Base-by-base conservation (phyloP, 2,329 filamentous ascomycete species). In the Cladosporium phlei region DNA sequence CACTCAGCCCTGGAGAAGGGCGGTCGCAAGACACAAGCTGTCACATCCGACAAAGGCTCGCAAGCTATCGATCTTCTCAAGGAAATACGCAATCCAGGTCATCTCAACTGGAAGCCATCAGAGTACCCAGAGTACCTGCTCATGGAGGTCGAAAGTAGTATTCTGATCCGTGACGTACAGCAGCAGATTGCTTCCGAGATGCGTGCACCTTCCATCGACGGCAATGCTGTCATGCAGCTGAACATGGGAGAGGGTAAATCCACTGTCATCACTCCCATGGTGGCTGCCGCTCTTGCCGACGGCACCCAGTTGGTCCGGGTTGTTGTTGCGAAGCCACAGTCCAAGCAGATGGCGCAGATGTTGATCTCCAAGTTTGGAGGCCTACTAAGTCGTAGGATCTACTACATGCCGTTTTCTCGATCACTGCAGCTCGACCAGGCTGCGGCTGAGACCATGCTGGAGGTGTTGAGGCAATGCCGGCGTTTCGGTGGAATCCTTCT, bases 191-290 rank as follows among this genome's bases (percentile, higher is more conserved):
- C 83, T 0, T 53, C 66, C 2, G 77, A 79, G 0, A 86, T 78
- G 14, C 79, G 82, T 1, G 64, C 64, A 0, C 82, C 82, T 0
- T 46, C 55, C 0, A 78, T 75, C 0, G 64, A 66, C 0, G 52
- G 63, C 0, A 85, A 82, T 52, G 60, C 71, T 0, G 74, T 82
- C 0, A 74, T 85, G 67, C 81, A 86, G 55, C 61, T 87, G 2
- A 85, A 85, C 52, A 87, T 87, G 82, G 83, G 83, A 0, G 76
- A 85, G 56, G 83, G 83, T 0, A 87, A 86, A 52, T 80, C 80
- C 0, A 83, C 82, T 0, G 77, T 86, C 1, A 86, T 89, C 38
- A 71, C 83, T 0, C 83, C 83, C 0, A 80, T 85, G 28, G 75
- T 83, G 0, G 76, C 77, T 0, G 64, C 75, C 0, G 52, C 59